phyloP scores from a whole-genome alignment of 495 filamentous ascomycete genomes.

The Cercophora samala region DNA sequence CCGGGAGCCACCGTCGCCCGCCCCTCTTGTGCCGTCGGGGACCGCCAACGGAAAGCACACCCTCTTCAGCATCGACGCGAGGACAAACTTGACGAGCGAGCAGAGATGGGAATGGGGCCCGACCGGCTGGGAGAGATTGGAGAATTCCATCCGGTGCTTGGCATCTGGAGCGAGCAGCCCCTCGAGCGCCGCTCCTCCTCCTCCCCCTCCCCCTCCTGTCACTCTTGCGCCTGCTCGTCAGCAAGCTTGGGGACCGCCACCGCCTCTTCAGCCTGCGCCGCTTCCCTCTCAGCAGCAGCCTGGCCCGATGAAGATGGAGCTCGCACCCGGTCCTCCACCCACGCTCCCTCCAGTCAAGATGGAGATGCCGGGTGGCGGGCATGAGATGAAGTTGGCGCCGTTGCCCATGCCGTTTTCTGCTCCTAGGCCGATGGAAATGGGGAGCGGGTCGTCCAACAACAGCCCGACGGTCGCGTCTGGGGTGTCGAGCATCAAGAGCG shows the following conservation, averaged over 20 bases:
- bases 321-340: constrained; percentile 19
- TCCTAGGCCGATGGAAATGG: constrained; percentile 1
- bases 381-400: constrained; percentile 18
- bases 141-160: constrained; percentile 26
- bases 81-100: constrained; percentile 27
- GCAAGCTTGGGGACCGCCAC: constrained; percentile 11
- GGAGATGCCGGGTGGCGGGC: constrained; percentile 29
- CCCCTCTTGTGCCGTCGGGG: constrained; percentile 6
- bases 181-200: not conserved
- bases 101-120: constrained; percentile 27
- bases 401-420: constrained; percentile 7
- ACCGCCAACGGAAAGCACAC: constrained; percentile 6
- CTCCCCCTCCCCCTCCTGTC: constrained; percentile 9
- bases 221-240: constrained; percentile 6
- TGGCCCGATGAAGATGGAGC: constrained; percentile 38
- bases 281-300: constrained; percentile 25
- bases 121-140: constrained; percentile 30
- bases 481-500: constrained; percentile 31
- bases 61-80: constrained; percentile 27
- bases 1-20: constrained; percentile 12
- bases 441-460: not conserved
- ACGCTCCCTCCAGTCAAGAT: not conserved
- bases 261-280: constrained; percentile 13
- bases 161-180: constrained; percentile 18
- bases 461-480: constrained; percentile 30